A percentile compares a stretch with the other conserved stretches of the same genome.
phyloP scores from a whole-genome alignment of 2,329 filamentous ascomycete genomes.

The Westerdykella aurantiaca region DNA sequence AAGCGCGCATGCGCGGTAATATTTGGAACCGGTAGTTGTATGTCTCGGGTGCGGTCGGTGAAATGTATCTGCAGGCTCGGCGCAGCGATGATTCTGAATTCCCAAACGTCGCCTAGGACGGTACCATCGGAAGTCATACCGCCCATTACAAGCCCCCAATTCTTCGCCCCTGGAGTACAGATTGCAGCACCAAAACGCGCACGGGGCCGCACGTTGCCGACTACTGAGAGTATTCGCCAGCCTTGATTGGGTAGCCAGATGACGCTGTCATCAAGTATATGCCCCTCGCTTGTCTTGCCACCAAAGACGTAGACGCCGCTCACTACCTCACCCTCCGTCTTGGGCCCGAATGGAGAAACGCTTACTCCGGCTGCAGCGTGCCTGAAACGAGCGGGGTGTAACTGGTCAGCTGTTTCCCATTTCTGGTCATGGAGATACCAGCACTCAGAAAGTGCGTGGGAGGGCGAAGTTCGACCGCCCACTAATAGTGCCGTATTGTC shows the following conservation, averaged over 20 bases:
- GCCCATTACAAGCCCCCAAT: conserved; percentile 62
- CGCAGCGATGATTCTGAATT: conserved; percentile 51
- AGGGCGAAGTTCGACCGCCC: conserved; percentile 75
- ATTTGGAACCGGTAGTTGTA: conserved; percentile 13
- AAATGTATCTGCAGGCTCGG: conserved; percentile 22
- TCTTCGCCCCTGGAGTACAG: conserved; percentile 39
- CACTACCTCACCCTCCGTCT: conserved; percentile 40
- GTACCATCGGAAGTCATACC: conserved; percentile 63
- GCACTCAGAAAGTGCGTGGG: conserved; percentile 62
- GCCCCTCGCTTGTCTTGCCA: conserved; percentile 41
- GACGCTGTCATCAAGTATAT: conserved; percentile 39
- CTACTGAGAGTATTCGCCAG: conserved; percentile 45
- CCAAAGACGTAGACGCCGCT: conserved; percentile 42
- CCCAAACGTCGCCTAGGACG: conserved; percentile 57
- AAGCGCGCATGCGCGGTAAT: conserved; percentile 39
- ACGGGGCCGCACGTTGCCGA: conserved; percentile 33
- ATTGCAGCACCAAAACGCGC: conserved; percentile 55
- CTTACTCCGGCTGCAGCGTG: conserved; percentile 57
- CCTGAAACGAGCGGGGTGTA: conserved; percentile 69
- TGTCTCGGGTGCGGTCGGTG: conserved; percentile 24
- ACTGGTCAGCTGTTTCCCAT: conserved; percentile 60
- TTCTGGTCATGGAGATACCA: conserved; percentile 61
- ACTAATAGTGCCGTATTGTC: conserved; percentile 57
- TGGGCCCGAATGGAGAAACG: conserved; percentile 12
- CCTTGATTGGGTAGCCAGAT: conserved; percentile 46